Conservation (phyloP, 2,329 filamentous ascomycete genomes). For the Scorias spongiosa region DNA sequence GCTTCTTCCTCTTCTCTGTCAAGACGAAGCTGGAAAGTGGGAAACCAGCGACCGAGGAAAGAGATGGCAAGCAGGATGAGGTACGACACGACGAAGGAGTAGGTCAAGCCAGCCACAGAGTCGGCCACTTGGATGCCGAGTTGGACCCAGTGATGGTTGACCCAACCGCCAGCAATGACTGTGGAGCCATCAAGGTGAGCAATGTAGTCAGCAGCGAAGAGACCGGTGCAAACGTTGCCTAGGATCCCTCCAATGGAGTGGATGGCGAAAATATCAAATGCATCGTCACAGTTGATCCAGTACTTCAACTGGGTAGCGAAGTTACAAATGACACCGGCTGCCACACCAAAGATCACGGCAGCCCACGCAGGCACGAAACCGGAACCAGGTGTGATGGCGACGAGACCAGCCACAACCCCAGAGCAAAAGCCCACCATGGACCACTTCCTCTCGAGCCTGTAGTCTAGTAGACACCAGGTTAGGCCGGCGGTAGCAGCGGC, state of each 20-base stretch:
- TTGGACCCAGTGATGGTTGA: constrained; percentile 73
- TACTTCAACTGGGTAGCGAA: constrained; percentile 89
- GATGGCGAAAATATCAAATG: constrained; percentile 76
- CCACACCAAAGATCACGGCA: constrained; percentile 61
- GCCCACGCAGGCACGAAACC: constrained; percentile 78
- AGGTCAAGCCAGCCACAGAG: constrained; percentile 57
- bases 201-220: constrained; percentile 77
- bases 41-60: constrained; percentile 64
- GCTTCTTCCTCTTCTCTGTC: constrained; percentile 65
- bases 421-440: constrained; percentile 89
- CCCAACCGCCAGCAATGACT: constrained; percentile 59
- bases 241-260: constrained; percentile 65
- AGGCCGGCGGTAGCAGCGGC: constrained; percentile 73
- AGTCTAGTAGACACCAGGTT: constrained; percentile 81
- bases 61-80: constrained; percentile 46
- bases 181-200: constrained; percentile 60
- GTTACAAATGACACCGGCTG: constrained; percentile 66
- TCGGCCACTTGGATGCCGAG: constrained; percentile 73
- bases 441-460: constrained; percentile 79
- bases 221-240: constrained; percentile 62
- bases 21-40: constrained; percentile 59
- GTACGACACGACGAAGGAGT: constrained; percentile 65
- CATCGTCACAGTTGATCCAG: constrained; percentile 64
- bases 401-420: constrained; percentile 72
- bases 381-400: constrained; percentile 77